phyloP scores from a whole-genome alignment of 2,329 filamentous ascomycete species.

The Hypoxylon sp. region DNA sequence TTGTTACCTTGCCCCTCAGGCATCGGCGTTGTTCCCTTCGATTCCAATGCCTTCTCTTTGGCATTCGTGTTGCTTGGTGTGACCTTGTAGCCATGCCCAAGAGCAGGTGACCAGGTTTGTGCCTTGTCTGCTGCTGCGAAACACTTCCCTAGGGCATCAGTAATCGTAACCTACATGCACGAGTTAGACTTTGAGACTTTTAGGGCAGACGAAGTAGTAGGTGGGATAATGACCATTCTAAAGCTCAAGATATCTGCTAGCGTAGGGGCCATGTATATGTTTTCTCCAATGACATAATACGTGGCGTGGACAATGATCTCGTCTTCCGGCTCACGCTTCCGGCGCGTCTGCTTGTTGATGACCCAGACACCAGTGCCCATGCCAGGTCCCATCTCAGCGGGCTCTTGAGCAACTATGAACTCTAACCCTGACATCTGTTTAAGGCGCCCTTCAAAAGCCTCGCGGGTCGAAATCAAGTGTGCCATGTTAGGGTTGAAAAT shows the following conservation, averaged over 20 bases:
- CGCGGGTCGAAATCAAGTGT: conserved; percentile 71
- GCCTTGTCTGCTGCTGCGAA: conserved; percentile 66
- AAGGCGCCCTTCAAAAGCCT: conserved; percentile 74
- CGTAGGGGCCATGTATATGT: conserved; percentile 76
- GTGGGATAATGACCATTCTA: conserved; percentile 65
- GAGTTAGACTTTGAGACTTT: not conserved
- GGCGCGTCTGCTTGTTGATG: conserved; percentile 76
- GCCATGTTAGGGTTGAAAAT: conserved; percentile 73
- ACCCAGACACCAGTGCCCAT: conserved; percentile 76
- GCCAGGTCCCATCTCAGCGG: conserved; percentile 74
- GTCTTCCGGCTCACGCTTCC: conserved; percentile 70
- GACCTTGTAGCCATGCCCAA: conserved; percentile 67
- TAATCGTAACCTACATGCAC: conserved; percentile 65
- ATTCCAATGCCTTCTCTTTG: conserved; percentile 56
- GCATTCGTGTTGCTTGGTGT: conserved; percentile 51
- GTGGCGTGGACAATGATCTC: conserved; percentile 72
- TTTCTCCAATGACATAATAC: conserved; percentile 76
- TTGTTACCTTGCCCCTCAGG: conserved; percentile 54
- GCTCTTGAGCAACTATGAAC: conserved; percentile 76
- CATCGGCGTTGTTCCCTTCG: conserved; percentile 65
- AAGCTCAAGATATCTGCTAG: conserved; percentile 72
- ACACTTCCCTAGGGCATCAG: conserved; percentile 68
- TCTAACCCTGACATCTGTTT: conserved; percentile 77
- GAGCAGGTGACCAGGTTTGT: conserved; percentile 69
- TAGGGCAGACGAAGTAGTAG: conserved; percentile 26